Evolutionary conservation across 805 yeast genomes (phyloP).

Genomic region (Yarrowia divulgata): DNA sequence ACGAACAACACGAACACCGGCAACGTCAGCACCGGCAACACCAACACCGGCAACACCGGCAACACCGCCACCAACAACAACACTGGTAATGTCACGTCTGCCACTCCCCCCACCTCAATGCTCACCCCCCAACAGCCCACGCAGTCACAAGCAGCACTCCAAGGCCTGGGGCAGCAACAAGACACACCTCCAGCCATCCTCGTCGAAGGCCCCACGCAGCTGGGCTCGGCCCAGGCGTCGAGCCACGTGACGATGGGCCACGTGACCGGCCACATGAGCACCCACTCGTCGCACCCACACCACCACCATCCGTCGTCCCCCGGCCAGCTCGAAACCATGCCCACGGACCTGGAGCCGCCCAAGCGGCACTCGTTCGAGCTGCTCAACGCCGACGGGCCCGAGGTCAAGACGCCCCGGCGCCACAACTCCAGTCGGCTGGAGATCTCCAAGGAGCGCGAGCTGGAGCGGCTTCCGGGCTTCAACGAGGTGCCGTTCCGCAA

Average conservation of each 20-base stretch:
- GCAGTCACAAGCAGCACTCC: constrained; percentile 1
- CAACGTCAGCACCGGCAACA: neutral
- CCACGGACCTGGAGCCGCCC: constrained; percentile 51
- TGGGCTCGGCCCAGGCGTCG: constrained; percentile 37
- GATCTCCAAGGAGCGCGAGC: constrained; percentile 69
- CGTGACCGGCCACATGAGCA: constrained; percentile 41
- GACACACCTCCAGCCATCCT: constrained; percentile 11
- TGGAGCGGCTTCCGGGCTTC: constrained; percentile 79
- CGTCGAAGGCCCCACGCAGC: constrained; percentile 31
- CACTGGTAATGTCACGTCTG: constrained; percentile 4
- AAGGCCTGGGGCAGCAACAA: constrained; percentile 10
- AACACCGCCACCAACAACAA: neutral
- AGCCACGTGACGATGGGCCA: constrained; percentile 36
- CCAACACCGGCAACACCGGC: constrained; percentile 3
- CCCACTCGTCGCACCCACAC: constrained; percentile 41
- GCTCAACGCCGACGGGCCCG: constrained; percentile 73
- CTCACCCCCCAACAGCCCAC: constrained; percentile 24
- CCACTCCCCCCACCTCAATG: neutral
- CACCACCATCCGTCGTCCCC: constrained; percentile 47
- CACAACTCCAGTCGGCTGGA: constrained; percentile 93
- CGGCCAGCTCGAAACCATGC: constrained; percentile 52
- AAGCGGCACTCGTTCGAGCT: constrained; percentile 63
- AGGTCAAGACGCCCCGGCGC: constrained; percentile 84
- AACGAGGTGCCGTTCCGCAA: constrained; percentile 88
- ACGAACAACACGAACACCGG: too few species aligned